Evolutionary conservation across 208 protist genomes (phyloP).

Genomic region (Crithidia bombi): DNA sequence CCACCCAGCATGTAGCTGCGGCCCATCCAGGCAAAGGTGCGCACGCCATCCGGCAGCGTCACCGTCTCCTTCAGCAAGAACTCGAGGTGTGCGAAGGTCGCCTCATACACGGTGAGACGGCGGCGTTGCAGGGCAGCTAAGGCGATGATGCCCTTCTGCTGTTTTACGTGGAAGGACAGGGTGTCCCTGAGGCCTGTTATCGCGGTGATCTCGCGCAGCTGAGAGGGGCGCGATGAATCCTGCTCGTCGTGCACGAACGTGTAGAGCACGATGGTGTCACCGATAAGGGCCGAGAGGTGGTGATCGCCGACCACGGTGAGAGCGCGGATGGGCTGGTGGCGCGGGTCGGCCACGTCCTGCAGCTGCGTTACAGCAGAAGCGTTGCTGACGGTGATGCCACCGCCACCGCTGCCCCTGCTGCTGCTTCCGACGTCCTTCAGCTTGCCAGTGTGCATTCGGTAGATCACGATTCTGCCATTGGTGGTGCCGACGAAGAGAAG

Average conservation of each 20-base stretch:
- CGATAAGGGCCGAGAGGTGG: constrained; percentile 38
- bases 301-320: constrained; percentile 42
- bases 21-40: constrained; percentile 56
- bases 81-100: constrained; percentile 26
- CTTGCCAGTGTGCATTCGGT: constrained; percentile 28
- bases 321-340: constrained; percentile 41
- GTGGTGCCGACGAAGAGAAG: constrained; percentile 64
- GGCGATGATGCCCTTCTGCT: constrained; percentile 42
- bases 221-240: neutral
- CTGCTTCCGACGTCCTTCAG: too few species aligned
- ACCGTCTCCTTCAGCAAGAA: constrained; percentile 39
- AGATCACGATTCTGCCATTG: constrained; percentile 59
- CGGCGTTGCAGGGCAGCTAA: constrained; percentile 63
- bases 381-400: neutral
- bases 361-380: constrained; percentile 17
- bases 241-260: neutral
- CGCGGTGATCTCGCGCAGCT: constrained; percentile 21
- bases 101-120: constrained; percentile 63
- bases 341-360: constrained; percentile 16
- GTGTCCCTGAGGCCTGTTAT: constrained; percentile 45
- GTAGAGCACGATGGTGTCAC: constrained; percentile 27
- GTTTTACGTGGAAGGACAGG: constrained; percentile 48
- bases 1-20: constrained; percentile 60
- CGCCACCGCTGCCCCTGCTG: constrained; percentile 14
- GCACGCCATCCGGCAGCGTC: constrained; percentile 54